These are phyloP conservation scores for Camellia oleifera DNA, from an alignment of 179 eudicot species.

Conservation along the genomic window DNA sequence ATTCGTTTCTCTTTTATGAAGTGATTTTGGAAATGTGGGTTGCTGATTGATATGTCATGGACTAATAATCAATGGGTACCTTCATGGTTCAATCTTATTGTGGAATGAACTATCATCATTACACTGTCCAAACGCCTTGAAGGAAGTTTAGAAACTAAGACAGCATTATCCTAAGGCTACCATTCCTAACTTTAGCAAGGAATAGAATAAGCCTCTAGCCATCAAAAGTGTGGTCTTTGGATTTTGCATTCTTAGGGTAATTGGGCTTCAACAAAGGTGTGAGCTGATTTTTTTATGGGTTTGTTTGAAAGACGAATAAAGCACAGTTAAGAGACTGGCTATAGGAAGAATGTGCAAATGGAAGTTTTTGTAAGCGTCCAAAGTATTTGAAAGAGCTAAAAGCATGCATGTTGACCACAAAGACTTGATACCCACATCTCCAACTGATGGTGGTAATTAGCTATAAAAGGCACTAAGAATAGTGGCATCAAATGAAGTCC, in stretches of 20 bases:
- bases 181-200: too few relatives aligned
- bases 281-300: not conserved
- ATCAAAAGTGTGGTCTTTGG: not conserved
- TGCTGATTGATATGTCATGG: not conserved
- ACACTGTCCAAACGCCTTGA: too few relatives aligned
- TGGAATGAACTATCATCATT: too few relatives aligned
- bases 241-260: not conserved
- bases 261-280: not conserved
- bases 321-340: not conserved
- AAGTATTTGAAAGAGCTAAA: not conserved
- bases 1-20: not conserved
- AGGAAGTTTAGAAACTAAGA: too few relatives aligned
- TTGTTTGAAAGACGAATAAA: slow-evolving; percentile 1
- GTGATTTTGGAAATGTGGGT: not conserved
- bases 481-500: not conserved
- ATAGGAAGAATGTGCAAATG: not conserved
- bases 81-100: not conserved
- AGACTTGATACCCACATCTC: not conserved
- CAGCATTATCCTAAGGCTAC: too few relatives aligned
- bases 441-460: not conserved
- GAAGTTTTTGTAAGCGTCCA: not conserved
- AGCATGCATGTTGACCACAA: not conserved
- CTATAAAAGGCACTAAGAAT: not conserved
- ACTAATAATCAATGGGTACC: not conserved
- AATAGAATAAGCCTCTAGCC: too few relatives aligned